These are phyloP conservation scores for Coemansia pectinata DNA, from an alignment of 192 early-diverging fungal species.

Conservation along the genomic window DNA sequence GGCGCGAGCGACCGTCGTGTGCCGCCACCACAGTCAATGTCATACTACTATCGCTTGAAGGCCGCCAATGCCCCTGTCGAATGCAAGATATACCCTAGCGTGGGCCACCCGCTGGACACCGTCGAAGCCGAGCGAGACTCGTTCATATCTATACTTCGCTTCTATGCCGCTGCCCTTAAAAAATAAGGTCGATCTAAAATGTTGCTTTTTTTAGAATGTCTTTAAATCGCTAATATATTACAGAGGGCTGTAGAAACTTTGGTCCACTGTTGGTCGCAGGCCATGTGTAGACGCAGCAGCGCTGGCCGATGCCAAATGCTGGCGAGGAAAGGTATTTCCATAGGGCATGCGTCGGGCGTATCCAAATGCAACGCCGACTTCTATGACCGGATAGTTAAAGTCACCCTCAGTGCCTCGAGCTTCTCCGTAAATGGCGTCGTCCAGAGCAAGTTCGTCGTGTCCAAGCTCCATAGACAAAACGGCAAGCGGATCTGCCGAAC, in stretches of 20 bases:
- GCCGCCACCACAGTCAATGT: conserved; percentile 63
- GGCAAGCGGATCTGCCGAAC: conserved; percentile 15
- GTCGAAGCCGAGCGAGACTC: conserved; percentile 62
- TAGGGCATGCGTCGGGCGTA: conserved; percentile 47
- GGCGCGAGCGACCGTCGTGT: conserved; percentile 72
- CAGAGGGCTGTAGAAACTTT: neutral
- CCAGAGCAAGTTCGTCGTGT: conserved; percentile 13
- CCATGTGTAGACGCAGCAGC: neutral
- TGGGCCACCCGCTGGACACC: conserved; percentile 62
- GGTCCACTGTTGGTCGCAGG: neutral
- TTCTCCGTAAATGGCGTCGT: conserved; percentile 44
- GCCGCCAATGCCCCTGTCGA: conserved; percentile 41
- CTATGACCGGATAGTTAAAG: conserved; percentile 55
- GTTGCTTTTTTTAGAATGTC: no score
- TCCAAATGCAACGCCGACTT: conserved; percentile 51
- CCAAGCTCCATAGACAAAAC: conserved; percentile 44
- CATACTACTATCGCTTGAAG: conserved; percentile 47
- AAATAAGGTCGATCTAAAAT: neutral
- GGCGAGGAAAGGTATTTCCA: conserved; percentile 13
- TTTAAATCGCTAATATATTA: neutral
- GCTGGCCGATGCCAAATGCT: neutral
- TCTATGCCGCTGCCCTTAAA: conserved; percentile 34
- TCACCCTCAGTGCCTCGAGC: conserved; percentile 48
- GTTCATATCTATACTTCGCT: conserved; percentile 42
- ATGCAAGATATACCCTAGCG: conserved; percentile 60